phyloP scores from a whole-genome alignment of 768 basidiomycete species.

The Neoboletus magnificus region DNA sequence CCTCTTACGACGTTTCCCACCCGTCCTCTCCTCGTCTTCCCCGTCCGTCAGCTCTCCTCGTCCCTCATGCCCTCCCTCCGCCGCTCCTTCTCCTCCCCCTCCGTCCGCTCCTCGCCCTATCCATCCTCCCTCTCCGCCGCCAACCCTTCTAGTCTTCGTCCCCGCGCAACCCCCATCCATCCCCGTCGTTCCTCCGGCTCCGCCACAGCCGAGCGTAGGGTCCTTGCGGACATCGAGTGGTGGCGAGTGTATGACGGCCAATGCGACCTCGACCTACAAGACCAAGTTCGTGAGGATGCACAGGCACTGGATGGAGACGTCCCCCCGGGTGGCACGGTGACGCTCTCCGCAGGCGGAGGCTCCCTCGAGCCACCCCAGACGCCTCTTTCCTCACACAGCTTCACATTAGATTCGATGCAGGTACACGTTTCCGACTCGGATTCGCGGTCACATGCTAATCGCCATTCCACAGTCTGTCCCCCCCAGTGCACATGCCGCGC shows the following conservation, averaged over 20 bases:
- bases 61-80: slow-evolving; percentile 70
- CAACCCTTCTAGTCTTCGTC: slow-evolving; percentile 35
- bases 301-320: slow-evolving; percentile 9
- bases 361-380: slow-evolving; percentile 37
- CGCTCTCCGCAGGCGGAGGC: slow-evolving; percentile 37
- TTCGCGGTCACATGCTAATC: slow-evolving; percentile 20
- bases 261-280: slow-evolving; percentile 36
- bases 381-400: slow-evolving; percentile 27
- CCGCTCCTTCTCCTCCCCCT: slow-evolving; percentile 67
- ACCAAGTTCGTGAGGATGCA: slow-evolving; percentile 24
- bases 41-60: slow-evolving; percentile 12
- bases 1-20: slow-evolving; percentile 33
- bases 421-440: slow-evolving; percentile 10
- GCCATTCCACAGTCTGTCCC: slow-evolving; percentile 29
- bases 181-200: slow-evolving; percentile 66
- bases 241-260: slow-evolving; percentile 79
- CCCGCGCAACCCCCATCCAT: slow-evolving; percentile 35
- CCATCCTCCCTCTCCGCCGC: slow-evolving; percentile 38
- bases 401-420: slow-evolving; percentile 26
- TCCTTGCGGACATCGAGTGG: slow-evolving; percentile 87
- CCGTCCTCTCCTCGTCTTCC: slow-evolving; percentile 16
- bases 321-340: slow-evolving; percentile 27
- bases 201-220: slow-evolving; percentile 59
- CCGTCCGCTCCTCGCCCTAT: slow-evolving; percentile 70
- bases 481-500: slow-evolving; percentile 46